Percentiles rank a stretch among this genome's conserved stretches.
Conservation (phyloP, 192 early-diverging fungal genomes). For the Entomortierella chlamydospora region DNA sequence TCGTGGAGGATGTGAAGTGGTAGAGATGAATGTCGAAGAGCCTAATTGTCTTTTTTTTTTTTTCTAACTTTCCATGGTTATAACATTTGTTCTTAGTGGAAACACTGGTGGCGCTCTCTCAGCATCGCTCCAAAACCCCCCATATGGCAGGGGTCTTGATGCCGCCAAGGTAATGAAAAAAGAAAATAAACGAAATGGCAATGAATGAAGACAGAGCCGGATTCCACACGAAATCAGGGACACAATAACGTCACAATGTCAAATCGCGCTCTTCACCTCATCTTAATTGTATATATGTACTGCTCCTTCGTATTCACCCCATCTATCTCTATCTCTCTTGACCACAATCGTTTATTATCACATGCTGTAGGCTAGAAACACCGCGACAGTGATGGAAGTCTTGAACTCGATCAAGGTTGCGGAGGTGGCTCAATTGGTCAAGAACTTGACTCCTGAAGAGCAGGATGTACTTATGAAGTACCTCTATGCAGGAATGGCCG, state of each 20-base stretch:
- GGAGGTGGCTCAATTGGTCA: slow-evolving; percentile 75
- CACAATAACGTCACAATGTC: not conserved
- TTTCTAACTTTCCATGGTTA: too few relatives aligned
- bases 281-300: too few relatives aligned
- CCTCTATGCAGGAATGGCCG: slow-evolving; percentile 90
- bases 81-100: too few relatives aligned
- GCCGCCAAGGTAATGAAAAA: slow-evolving; percentile 68
- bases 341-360: too few relatives aligned
- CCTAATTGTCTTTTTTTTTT: too few relatives aligned
- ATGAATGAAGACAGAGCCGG: not conserved
- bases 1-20: not conserved
- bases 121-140: slow-evolving; percentile 73
- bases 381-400: slow-evolving; percentile 85
- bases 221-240: not conserved
- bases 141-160: slow-evolving; percentile 73
- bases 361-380: slow-evolving; percentile 80
- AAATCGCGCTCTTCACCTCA: not conserved
- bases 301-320: too few relatives aligned
- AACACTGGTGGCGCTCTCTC: slow-evolving; percentile 68
- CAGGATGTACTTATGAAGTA: slow-evolving; percentile 92
- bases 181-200: not conserved
- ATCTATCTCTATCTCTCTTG: too few relatives aligned
- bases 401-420: slow-evolving; percentile 75
- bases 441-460: slow-evolving; percentile 67
- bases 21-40: not conserved